Evolutionary conservation across 108 stramenopile genomes (phyloP), one percentile per base, ranked within the genome.

Genomic region (Nitzschia sp.): DNA sequence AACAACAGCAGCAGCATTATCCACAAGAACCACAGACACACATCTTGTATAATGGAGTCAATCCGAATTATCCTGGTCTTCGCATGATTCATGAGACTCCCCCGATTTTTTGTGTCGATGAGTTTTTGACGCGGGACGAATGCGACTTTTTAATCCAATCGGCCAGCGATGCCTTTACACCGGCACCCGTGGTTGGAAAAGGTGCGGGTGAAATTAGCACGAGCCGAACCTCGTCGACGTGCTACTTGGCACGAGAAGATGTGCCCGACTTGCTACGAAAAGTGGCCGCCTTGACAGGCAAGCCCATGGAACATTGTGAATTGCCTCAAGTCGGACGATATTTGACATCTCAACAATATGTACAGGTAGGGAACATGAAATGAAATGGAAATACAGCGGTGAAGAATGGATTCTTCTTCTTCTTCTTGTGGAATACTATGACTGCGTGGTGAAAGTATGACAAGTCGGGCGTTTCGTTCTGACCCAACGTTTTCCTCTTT

Each of bases 301-400:
- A 89, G 62, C 94, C 94, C 3, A 71, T 86, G 3, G 83, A 87
- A 48, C 94, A 95, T 56, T 89, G 89, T 60, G 95, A 98, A 70
- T 68, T 94, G 25, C 94, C 97, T n/a, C 95, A 98, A 74, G 95
- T 98, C 17, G 94, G 92, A 21, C 87, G 94, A 19, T 98, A 98
- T 67, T 77, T 81, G 24, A 72, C 85, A 3, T 74, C 81, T 21
- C 89, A 96, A 70, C 86, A 90, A 54, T 98, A 96, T 72, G 61
- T 85, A 25, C 86, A 88, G 62, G 71, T 72, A 36, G 27, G 59
- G n/a, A n/a, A n/a, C 21, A 47, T 1, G 4, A 33, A 1, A 54
- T 25, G 2, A 24, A 15, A 24, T 8, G 54, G 2, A 25, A 42
- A 42, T 42, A 13, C 38, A 42, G 6, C 13, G 9, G 38, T 42